Evolutionary conservation across 108 stramenopile species (phyloP), one percentile per base, ranked within the genome.

Genomic region (Heterococcus sp.): DNA sequence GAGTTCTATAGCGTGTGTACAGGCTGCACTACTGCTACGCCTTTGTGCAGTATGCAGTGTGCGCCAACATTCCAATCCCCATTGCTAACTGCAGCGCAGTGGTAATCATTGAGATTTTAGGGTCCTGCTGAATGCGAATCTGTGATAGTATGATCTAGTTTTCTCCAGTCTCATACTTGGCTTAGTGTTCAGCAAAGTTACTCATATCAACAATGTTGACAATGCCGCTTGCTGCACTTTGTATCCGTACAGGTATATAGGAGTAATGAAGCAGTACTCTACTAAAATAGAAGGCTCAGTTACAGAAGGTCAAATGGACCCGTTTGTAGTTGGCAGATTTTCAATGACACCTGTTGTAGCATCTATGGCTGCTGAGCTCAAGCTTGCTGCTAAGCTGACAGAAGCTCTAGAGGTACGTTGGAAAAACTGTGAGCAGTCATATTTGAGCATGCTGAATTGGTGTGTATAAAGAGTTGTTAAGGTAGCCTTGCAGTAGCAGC

Each of bases 281-380:
- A 35, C 32, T 8, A 28, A 35, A 31, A 74, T 80, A 2, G 68
- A 69, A 32, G 78, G 78, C 1, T 73, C 72, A 65, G 78, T 80
- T 33, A 80, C 72, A 37, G 78, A 80, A 71, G 78, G 78, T n/a
- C 64, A 72, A 38, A 80, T 80, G 78, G 78, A 80, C 78, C 78
- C 78, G 4, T 71, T 38, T 0, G 78, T 80, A 33, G 78, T 80
- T 29, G 78, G 78, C 34, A 35, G 40, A 38, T 80, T 80, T 66
- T 66, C 72, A 38, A 80, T 80, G 78, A 80, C 78, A 38, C 78
- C 78, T 27, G 2, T 72, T 38, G 71, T 74, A 29, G 71, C 78
- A 31, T 73, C 72, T 66, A 80, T 80, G 78, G 67, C 78, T 4
- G 32, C 78, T 30, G 71, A 72, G 65, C 78, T 80, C 3, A 80